Percentiles rank a stretch among this genome's conserved stretches.
Conservation (phyloP, 2,329 filamentous ascomycete species). For the Zasmidium citrigriseum region DNA sequence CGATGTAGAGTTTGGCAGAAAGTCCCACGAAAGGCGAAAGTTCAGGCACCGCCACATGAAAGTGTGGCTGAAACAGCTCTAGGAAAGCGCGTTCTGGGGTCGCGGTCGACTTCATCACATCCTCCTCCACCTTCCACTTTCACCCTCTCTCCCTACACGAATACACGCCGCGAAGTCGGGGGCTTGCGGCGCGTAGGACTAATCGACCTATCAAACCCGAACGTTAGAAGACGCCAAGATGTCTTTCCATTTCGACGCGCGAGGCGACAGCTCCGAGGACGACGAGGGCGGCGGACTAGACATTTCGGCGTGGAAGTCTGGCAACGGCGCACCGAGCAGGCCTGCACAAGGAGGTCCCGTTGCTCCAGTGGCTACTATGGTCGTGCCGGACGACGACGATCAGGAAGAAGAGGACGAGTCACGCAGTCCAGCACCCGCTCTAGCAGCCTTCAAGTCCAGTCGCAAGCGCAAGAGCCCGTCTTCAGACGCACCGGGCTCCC, state of each 20-base stretch:
- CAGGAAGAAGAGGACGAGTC: conserved; percentile 13
- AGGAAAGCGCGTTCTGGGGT: neutral
- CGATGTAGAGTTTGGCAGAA: conserved; percentile 10
- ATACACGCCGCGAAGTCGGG: neutral
- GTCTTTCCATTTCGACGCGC: conserved; percentile 29
- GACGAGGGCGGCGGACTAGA: conserved; percentile 25
- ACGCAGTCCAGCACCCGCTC: conserved; percentile 12
- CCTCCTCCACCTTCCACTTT: neutral
- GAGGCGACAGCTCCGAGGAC: conserved; percentile 31
- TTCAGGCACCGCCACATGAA: too few species aligned
- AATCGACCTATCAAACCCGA: neutral
- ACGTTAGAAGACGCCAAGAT: conserved; percentile 12
- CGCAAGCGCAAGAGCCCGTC: conserved; percentile 13
- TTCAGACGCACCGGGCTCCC: conserved; percentile 3
- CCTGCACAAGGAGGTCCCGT: neutral
- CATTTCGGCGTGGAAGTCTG: conserved; percentile 30
- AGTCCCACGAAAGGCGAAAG: neutral
- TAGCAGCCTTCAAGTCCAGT: conserved; percentile 8
- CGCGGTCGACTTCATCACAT: neutral
- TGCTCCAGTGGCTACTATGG: conserved; percentile 27
- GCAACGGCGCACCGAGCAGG: conserved; percentile 9
- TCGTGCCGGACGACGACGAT: conserved; percentile 2
- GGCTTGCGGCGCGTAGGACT: neutral
- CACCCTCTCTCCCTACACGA: neutral
- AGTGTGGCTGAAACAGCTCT: neutral